A percentile compares a stretch with the other conserved stretches of the same genome.
These are phyloP conservation scores for Globisporangium rhizosaccharum DNA, from an alignment of 352 stramenopile genomes.

Conservation along the genomic window DNA sequence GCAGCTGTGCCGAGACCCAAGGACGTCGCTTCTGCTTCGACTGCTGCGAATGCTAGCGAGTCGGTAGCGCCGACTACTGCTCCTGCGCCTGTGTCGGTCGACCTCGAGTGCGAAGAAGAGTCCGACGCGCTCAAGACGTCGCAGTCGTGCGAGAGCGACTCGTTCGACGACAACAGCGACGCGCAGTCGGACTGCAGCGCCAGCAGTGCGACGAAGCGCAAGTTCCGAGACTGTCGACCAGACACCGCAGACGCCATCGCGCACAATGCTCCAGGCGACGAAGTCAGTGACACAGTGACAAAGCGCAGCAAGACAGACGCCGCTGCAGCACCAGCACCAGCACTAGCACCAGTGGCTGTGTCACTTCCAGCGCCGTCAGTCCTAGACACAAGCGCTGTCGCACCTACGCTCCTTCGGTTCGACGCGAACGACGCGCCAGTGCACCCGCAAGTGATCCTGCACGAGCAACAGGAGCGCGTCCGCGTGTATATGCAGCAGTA, in stretches of 20 bases:
- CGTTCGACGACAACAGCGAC: constrained; percentile 51
- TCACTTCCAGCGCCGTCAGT: not conserved
- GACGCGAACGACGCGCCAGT: constrained; percentile 34
- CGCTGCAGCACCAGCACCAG: not conserved
- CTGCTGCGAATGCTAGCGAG: constrained; percentile 1
- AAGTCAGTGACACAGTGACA: constrained; percentile 1
- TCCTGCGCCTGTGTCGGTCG: not conserved
- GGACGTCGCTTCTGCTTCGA: not conserved
- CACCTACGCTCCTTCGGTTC: constrained; percentile 33
- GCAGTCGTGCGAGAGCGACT: constrained; percentile 59
- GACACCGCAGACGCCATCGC: constrained; percentile 22
- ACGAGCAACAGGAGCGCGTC: constrained; percentile 43
- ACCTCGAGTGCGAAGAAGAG: constrained; percentile 14
- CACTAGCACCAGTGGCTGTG: not conserved
- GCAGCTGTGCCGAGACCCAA: not conserved
- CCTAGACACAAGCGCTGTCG: not conserved
- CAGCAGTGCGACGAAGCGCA: constrained; percentile 31
- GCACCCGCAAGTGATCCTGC: constrained; percentile 41
- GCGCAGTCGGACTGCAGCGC: constrained; percentile 42
- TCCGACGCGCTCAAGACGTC: constrained; percentile 35
- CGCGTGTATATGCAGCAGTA: constrained; percentile 59
- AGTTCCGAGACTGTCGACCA: constrained; percentile 9
- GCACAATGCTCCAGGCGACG: constrained; percentile 26
- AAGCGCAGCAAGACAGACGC: constrained; percentile 22
- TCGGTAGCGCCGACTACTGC: not conserved